Evolutionary conservation across 768 basidiomycete genomes (phyloP).

Genomic region (Podaxis pistillaris): DNA sequence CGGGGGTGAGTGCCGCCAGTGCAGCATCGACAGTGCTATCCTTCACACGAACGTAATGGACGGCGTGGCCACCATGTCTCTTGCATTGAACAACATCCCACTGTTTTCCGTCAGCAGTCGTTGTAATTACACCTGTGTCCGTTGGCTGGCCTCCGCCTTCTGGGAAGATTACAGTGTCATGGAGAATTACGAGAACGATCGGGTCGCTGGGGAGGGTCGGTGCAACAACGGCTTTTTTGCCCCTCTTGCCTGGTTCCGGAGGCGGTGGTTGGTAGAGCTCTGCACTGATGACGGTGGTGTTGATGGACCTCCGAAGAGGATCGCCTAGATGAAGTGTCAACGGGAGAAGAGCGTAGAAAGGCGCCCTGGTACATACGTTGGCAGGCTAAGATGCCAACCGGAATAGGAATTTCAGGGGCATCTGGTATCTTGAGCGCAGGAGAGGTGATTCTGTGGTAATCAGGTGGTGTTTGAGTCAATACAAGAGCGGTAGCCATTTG

Average conservation of each 20-base stretch:
- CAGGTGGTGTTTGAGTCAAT: slow-evolving; percentile 42
- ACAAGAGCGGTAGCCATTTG: slow-evolving; percentile 44
- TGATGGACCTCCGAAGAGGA: slow-evolving; percentile 59
- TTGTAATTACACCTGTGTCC: slow-evolving; percentile 59
- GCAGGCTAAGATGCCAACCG: slow-evolving; percentile 77
- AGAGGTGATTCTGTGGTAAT: slow-evolving; percentile 68
- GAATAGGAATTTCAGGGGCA: slow-evolving; percentile 49
- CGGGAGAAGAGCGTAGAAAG: neutral
- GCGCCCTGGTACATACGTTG: slow-evolving; percentile 49
- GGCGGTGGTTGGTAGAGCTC: slow-evolving; percentile 40
- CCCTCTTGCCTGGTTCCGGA: slow-evolving; percentile 43
- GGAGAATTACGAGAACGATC: slow-evolving; percentile 63
- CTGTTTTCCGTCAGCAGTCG: slow-evolving; percentile 35
- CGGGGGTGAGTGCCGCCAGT: slow-evolving; percentile 45
- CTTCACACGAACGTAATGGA: slow-evolving; percentile 63
- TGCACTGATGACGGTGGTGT: slow-evolving; percentile 55
- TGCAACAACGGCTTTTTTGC: slow-evolving; percentile 53
- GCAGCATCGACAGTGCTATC: slow-evolving; percentile 40
- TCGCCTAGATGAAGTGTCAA: slow-evolving; percentile 46
- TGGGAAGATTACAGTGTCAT: slow-evolving; percentile 80
- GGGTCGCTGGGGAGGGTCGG: slow-evolving; percentile 43
- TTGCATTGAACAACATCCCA: slow-evolving; percentile 68
- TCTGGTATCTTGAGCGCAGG: slow-evolving; percentile 54
- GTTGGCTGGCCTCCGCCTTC: slow-evolving; percentile 83
- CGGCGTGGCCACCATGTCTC: slow-evolving; percentile 68